Percentiles rank a stretch among this genome's conserved stretches.
These are phyloP conservation scores for Sclerotinia sclerotiorum DNA, from an alignment of 2,329 filamentous ascomycete genomes.

Conservation along the genomic window DNA sequence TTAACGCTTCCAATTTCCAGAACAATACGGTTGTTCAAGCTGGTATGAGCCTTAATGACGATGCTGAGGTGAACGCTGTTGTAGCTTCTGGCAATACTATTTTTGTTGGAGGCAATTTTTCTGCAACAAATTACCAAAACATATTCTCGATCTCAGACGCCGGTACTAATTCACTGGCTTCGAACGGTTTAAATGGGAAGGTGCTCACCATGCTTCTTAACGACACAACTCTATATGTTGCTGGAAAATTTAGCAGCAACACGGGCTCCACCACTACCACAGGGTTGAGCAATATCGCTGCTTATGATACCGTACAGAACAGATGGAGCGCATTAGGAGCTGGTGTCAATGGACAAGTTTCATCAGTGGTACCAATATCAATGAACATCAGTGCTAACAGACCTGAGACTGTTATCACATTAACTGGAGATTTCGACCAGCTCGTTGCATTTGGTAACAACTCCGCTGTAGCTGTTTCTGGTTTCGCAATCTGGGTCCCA, in stretches of 20 bases:
- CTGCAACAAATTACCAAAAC: constrained; percentile 65
- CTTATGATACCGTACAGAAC: constrained; percentile 68
- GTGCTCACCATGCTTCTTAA: constrained; percentile 72
- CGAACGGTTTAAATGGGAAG: constrained; percentile 75
- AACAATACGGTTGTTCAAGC: constrained; percentile 75
- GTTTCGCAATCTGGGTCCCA: constrained; percentile 90
- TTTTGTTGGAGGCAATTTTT: constrained; percentile 85
- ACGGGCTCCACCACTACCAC: constrained; percentile 60
- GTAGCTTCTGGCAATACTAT: constrained; percentile 61
- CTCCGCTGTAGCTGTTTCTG: constrained; percentile 60
- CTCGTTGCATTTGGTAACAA: constrained; percentile 68
- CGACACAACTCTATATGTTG: constrained; percentile 69
- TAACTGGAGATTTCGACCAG: constrained; percentile 77
- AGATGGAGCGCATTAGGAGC: constrained; percentile 78
- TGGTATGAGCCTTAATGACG: constrained; percentile 64
- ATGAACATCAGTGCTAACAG: constrained; percentile 72
- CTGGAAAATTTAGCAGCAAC: constrained; percentile 74
- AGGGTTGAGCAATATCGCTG: constrained; percentile 73
- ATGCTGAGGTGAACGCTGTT: constrained; percentile 71
- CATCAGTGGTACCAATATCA: constrained; percentile 70
- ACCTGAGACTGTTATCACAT: constrained; percentile 71
- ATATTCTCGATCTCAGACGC: constrained; percentile 70
- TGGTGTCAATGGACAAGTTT: constrained; percentile 79
- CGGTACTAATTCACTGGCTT: constrained; percentile 61
- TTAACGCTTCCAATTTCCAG: constrained; percentile 63